phyloP scores from a whole-genome alignment of 805 yeast genomes.

The Saccharomycopsis malanga region DNA sequence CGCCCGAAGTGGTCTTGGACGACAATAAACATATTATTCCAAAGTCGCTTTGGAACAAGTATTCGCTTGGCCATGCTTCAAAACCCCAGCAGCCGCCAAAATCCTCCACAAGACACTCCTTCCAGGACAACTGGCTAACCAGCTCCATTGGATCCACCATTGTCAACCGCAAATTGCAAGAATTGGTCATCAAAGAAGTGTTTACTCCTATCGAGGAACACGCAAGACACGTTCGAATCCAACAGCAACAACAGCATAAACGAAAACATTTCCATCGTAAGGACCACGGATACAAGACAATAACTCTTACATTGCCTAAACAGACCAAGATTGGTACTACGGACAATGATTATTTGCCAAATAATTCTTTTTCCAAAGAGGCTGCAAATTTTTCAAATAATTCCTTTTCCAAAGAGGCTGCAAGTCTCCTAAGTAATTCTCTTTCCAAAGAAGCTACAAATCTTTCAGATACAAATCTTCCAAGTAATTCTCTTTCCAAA shows the following conservation, averaged over 20 bases:
- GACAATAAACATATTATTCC: constrained; percentile 93
- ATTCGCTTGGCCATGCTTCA: constrained; percentile 30
- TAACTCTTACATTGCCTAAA: too few relatives aligned
- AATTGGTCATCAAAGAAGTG: constrained; percentile 64
- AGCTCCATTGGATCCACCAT: constrained; percentile 48
- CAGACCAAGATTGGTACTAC: too few relatives aligned
- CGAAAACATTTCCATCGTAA: constrained; percentile 17
- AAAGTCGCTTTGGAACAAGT: constrained; percentile 61
- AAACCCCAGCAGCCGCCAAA: not conserved
- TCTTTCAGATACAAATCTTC: not conserved
- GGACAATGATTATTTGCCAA: too few relatives aligned
- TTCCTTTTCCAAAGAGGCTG: too few relatives aligned
- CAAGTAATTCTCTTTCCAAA: not conserved
- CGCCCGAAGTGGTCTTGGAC: constrained; percentile 83
- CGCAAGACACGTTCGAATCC: constrained; percentile 24
- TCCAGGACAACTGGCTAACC: not conserved
- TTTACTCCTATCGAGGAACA: constrained; percentile 46
- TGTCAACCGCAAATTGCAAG: constrained; percentile 64
- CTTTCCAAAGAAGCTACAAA: not conserved
- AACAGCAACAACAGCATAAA: constrained; percentile 16
- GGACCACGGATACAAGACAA: too few relatives aligned
- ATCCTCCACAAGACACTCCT: not conserved
- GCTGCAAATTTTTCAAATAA: too few relatives aligned
- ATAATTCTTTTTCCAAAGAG: not conserved
- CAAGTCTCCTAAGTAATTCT: too few relatives aligned